Base-by-base conservation (phyloP, 1,284 basidiomycete species). In the Ceratobasidium sp. region DNA sequence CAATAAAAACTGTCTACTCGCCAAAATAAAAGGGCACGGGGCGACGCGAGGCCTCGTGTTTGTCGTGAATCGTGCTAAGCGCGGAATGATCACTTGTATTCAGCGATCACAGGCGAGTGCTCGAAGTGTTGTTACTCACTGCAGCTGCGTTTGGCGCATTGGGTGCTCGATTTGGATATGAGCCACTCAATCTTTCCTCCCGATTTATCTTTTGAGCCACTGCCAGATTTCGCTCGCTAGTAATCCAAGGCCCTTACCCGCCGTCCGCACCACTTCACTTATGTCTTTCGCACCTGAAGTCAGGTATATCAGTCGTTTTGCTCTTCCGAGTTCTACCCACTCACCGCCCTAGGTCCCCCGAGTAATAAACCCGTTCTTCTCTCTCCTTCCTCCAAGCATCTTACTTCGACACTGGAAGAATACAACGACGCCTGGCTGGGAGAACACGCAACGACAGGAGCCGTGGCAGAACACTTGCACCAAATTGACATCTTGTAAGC, bases 391-490 rank as follows among this genome's bases (percentile, higher is more conserved):
- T 80, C 82, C 45, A 68, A 79, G 29, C 70, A 73, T 2, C 77
- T 88, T 54, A 75, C 79, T 5, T 71, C 76, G 0, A 76, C 81
- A 17, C 77, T 92, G 31, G 75, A 77, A 65, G 77, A 81, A 22
- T 80, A 83, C 73, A 82, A 84, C 69, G 88, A 90, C 73, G 78
- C 81, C 68, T 88, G 85, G 85, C 75, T 90, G 27, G 75, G 76
- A 47, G 70, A 76, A 15, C 77, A 82, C 70, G 82, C 83, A 53
- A 82, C 83, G 13, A 77, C 77, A 8, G 88, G 87, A 17, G 71
- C 74, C 0, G 77, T 79, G 0, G 74, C 80, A 5, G 74, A 76
- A 34, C 73, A 82, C 15, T 78, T 86, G 34, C 81, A 82, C 10
- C 81, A 81, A 45, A 80, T 85, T 45, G 79, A 83, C 25, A 78